Conservation (phyloP, 192 early-diverging fungal species). For the Linnemannia zychae region DNA sequence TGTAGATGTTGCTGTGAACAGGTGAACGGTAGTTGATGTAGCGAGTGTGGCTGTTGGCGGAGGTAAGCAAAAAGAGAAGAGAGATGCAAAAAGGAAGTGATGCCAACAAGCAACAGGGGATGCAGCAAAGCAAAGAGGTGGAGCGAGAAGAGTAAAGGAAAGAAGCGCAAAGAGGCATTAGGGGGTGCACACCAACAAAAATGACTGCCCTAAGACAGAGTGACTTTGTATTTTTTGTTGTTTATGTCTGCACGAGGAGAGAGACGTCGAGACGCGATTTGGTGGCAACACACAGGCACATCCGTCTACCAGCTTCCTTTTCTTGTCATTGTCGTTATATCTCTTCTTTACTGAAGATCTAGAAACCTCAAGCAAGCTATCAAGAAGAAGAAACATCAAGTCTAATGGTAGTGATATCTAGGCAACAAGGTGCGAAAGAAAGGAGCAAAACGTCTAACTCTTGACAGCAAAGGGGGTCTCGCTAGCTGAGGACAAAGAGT, state of each 20-base stretch:
- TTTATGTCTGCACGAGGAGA: too few species aligned
- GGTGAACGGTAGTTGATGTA: background rate
- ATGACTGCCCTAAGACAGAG: background rate
- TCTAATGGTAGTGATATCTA: background rate
- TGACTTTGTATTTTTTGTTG: background rate
- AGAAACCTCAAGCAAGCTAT: background rate
- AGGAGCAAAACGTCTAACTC: background rate
- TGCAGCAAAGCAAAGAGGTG: background rate
- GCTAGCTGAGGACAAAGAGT: background rate
- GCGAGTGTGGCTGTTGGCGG: background rate
- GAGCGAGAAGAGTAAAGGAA: background rate
- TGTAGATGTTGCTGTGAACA: background rate
- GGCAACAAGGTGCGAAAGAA: background rate
- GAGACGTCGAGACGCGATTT: background rate
- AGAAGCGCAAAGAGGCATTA: background rate
- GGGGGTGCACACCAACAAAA: background rate
- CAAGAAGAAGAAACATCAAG: background rate
- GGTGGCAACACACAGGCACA: background rate
- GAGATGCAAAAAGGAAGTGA: background rate
- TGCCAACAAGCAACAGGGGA: background rate
- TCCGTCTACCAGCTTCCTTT: background rate
- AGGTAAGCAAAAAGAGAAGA: background rate
- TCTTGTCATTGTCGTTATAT: too few species aligned
- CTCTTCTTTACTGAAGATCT: background rate
- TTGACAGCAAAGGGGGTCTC: conserved; percentile 4